Evolutionary conservation across 192 early-diverging fungal species (phyloP), one percentile per base, ranked within the genome.

Genomic region (Martensiomyces pterosporus): DNA sequence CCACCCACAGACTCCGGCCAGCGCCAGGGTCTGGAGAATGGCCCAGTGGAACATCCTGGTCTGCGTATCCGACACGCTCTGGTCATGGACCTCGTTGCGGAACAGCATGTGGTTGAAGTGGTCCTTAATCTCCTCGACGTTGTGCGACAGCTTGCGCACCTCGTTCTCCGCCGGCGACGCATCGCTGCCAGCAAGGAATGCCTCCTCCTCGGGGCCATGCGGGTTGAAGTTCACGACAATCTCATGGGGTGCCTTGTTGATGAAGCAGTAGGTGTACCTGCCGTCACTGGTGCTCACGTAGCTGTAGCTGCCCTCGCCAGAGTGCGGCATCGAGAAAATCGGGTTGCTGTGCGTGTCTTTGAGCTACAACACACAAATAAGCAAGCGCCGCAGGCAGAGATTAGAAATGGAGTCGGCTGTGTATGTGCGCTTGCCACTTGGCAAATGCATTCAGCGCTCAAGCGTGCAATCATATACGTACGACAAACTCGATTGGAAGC

Each of bases 181-280:
- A 21, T 72, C 68, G 29, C 59, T 52, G 19, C 36, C 44, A 10
- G 49, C 52, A 26, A 64, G 41, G 21, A 48, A 64, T 13, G 40
- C 41, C 49, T 72, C 68, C 26, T 72, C 62, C 12, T 72, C 68
- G 3, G 68, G 68, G 2, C 61, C 60, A 24, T 72, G 68, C 7
- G 68, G 68, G 42, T 72, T 72, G 24, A 72, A 72, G 54, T 72
- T 72, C 14, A 72, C 68, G 13, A 72, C 62, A 50, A 72, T 56
- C 47, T 72, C 68, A 27, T 72, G 60, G 33, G 61, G 57, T 36
- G 61, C 61, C 45, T 56, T 56, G 56, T 64, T 65, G 35, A 38
- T 55, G 49, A 72, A 72, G 68, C 68, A 72, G 52, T 64, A 64
- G 34, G 61, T 51, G 49, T 65, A 56, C n/a, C 63, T 55, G 43